Evolutionary conservation across 73 alveolate species (phyloP), one percentile per base, ranked within the genome.

Genomic region (Paramecium caudatum): DNA sequence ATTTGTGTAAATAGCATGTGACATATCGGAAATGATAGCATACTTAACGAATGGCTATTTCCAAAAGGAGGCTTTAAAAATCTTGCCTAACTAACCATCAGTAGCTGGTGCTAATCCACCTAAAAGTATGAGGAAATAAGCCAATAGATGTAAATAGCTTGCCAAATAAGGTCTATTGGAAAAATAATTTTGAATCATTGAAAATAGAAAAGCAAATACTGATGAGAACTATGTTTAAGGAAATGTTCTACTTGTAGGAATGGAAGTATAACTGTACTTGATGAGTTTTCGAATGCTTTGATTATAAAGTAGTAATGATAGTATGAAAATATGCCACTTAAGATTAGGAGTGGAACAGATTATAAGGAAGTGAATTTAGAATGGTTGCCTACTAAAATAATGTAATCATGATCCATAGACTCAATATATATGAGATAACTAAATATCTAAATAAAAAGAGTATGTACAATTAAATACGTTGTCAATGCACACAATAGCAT

Each of bases 51-150:
- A 74, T 8, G 69, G 68, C 32, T 74, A 21, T 21, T 32, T 36
- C 69, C 88, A 74, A 74, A 74, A 74, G 16, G 17, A 6, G 21
- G 21, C n/a, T 74, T 74, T 7, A 25, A 74, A 74, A 13, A 74
- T 74, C 21, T 37, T 74, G 3, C 19, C 21, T 8, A 74, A 16
- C 17, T 74, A 10, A 1, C 68, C 88, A 74, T 74, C 68, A 16
- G 69, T 74, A 0, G 88, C 88, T 37, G 88, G 88, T 36, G 88
- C 68, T 16, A 74, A 43, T 9, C 88, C 88, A 13, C 88, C 88
- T 16, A 74, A 47, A 12, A 74, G 47, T 2, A 74, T 74, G 2
- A 74, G 23, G 43, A 74, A 37, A 74, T 74, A 74, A 17, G 88
- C 88, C 2, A 74, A 16, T 74, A 74, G 43, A 74, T 74, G 88